These are phyloP conservation scores for Aspergillus baeticus DNA, from an alignment of 495 filamentous ascomycete species.

Conservation along the genomic window DNA sequence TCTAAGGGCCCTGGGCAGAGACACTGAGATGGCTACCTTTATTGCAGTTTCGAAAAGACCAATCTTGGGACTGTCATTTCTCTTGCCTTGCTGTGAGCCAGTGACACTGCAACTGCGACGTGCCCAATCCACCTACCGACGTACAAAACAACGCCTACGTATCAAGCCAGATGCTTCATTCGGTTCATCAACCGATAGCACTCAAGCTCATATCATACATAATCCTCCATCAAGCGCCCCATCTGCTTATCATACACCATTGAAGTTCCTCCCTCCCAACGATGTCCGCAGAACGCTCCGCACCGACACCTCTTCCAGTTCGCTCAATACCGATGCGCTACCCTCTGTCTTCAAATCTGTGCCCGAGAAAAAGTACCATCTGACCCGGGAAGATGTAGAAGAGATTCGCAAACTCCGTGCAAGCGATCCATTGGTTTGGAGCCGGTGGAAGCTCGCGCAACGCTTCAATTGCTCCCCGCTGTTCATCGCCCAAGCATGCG, in stretches of 20 bases:
- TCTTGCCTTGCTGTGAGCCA: constrained; percentile 38
- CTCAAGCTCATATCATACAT: constrained; percentile 74
- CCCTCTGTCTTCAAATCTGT: constrained; percentile 54
- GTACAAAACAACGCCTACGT: constrained; percentile 69
- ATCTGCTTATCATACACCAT: constrained; percentile 80
- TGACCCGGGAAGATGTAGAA: constrained; percentile 68
- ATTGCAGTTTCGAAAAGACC: constrained; percentile 35
- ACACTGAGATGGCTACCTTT: constrained; percentile 30
- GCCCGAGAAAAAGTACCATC: constrained; percentile 70
- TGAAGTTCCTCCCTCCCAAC: constrained; percentile 79
- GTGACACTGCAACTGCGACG: constrained; percentile 40
- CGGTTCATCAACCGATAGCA: constrained; percentile 43
- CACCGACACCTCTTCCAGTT: constrained; percentile 20
- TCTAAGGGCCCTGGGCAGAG: neutral
- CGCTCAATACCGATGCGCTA: constrained; percentile 34
- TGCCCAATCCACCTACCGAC: constrained; percentile 66
- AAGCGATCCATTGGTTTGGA: constrained; percentile 71
- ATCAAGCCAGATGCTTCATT: constrained; percentile 75
- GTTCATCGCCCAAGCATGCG: constrained; percentile 63
- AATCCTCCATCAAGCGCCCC: constrained; percentile 89
- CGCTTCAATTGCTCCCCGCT: constrained; percentile 74
- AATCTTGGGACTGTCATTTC: constrained; percentile 43
- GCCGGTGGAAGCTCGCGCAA: constrained; percentile 63
- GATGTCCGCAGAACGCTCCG: constrained; percentile 69
- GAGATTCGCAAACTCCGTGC: constrained; percentile 73